Base-by-base conservation (phyloP, 2,329 filamentous ascomycete genomes). In the Diaporthe sp. region DNA sequence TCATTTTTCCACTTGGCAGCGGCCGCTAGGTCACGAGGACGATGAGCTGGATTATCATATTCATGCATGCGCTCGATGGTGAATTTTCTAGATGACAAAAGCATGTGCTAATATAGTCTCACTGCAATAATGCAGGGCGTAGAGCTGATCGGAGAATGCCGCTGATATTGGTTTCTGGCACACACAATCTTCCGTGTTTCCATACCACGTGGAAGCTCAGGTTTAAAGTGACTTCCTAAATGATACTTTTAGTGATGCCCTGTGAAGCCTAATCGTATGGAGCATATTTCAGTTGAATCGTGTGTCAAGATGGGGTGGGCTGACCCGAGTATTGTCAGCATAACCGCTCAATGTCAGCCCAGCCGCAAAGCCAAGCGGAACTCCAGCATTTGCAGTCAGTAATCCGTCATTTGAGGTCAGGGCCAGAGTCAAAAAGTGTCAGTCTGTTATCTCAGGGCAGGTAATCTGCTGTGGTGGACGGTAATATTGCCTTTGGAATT, bases 11-110 rank as follows among this genome's bases (percentile, higher is more conserved):
- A 51, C 44, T 3, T 66, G 25, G 44, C 44, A 66, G 63, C 44
- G 63, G 63, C 63, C 63, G 63, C 63, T 19, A 66, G 44, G 63
- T 51, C 63, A 66, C 8, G n/a, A 37, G 63, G 30, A 9, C 61
- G 10, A 25, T 50, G 7, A 47, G 44, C 44, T 9, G 5, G 44
- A 22, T 47, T n/a, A 22, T 22, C 3, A 2, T 39, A 15, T 27
- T 32, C 22, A 50, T 66, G 61, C 63, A 19, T 27, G 30, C n/a
- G 22, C 30, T 66, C 44, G 19, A 35, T 22, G 22, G 22, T 47
- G 17, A 17, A 17, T 13, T 15, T 42, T 42, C 4, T 17, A 13
- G 39, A 42, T 42, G 17, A 42, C 19, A 12, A 2, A 12, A 8
- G 37, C 37, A 12, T 13, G 15, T 39, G 4, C 12, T 19, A 17